phyloP scores from a whole-genome alignment of 2,329 filamentous ascomycete species.

The Trichoderma afroharzianum region DNA sequence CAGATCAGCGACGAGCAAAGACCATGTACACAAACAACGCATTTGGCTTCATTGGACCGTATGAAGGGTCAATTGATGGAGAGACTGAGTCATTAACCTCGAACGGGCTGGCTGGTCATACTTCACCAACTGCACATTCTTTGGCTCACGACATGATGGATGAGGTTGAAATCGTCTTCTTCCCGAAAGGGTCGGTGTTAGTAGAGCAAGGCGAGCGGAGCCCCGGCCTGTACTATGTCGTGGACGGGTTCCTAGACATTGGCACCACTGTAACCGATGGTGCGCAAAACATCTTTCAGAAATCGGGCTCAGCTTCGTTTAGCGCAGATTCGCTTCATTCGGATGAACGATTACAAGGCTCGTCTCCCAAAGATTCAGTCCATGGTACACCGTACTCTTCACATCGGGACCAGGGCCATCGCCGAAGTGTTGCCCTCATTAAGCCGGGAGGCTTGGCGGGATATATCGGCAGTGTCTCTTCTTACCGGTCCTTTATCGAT shows the following conservation, averaged over 20 bases:
- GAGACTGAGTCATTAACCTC: constrained; percentile 85
- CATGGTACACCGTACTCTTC: not conserved
- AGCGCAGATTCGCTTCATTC: constrained; percentile 18
- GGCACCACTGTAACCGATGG: constrained; percentile 59
- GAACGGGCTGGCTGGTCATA: constrained; percentile 57
- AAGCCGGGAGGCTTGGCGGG: constrained; percentile 93
- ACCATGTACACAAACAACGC: constrained; percentile 69
- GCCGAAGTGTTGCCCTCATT: constrained; percentile 79
- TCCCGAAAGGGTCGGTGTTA: constrained; percentile 87
- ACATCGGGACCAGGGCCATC: constrained; percentile 42
- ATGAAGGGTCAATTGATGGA: constrained; percentile 69
- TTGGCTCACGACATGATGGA: constrained; percentile 79
- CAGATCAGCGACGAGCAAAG: constrained; percentile 77
- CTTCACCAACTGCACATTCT: constrained; percentile 60
- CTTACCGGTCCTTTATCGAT: constrained; percentile 93
- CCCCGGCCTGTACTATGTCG: constrained; percentile 93
- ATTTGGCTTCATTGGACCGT: constrained; percentile 86
- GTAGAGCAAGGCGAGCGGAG: constrained; percentile 98
- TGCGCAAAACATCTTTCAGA: constrained; percentile 33
- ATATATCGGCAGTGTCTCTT: constrained; percentile 91
- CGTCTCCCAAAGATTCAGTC: not conserved
- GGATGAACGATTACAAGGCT: constrained; percentile 25
- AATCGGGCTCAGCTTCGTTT: constrained; percentile 25
- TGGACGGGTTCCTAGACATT: constrained; percentile 94
- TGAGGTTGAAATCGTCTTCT: constrained; percentile 95